These are phyloP conservation scores for Solanum paucissectum DNA, from an alignment of 257 asterid genomes.

Conservation along the genomic window DNA sequence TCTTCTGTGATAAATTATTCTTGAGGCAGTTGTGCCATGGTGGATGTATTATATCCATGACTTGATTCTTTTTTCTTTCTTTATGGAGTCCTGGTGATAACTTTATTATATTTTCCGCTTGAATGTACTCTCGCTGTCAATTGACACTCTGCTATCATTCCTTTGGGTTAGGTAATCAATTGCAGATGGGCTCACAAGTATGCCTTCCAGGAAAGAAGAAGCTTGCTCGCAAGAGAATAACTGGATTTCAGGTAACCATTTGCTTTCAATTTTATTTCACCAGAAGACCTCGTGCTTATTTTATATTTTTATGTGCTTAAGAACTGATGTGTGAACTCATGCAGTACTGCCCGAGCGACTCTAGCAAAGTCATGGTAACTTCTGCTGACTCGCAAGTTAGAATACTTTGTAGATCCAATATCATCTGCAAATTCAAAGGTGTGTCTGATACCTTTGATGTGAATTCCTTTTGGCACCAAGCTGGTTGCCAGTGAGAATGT, in stretches of 20 bases:
- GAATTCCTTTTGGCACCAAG: not conserved
- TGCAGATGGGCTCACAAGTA: conserved; percentile 58
- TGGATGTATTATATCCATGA: not conserved
- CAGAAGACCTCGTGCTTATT: not conserved
- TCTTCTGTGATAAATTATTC: not conserved
- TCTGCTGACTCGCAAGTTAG: conserved; percentile 77
- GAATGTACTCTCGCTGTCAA: not conserved
- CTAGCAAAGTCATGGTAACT: conserved; percentile 77
- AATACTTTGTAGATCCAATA: conserved; percentile 45
- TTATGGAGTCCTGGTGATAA: not conserved
- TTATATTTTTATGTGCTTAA: not conserved
- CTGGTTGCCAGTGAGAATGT: not conserved
- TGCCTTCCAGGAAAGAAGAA: conserved; percentile 67
- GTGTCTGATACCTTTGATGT: not conserved
- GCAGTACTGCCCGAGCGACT: conserved; percentile 75
- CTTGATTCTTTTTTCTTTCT: not conserved
- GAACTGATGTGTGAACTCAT: not conserved
- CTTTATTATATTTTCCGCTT: not conserved
- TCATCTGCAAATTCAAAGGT: conserved; percentile 78
- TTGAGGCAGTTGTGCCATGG: not conserved
- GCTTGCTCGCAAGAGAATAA: conserved; percentile 55
- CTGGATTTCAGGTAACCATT: conserved; percentile 70
- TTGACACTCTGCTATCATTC: not conserved
- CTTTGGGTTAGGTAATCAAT: conserved; percentile 38
- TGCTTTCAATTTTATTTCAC: not conserved